These are phyloP conservation scores for Populus tomentosa DNA, from an alignment of 441 rosid genomes.

Conservation along the genomic window DNA sequence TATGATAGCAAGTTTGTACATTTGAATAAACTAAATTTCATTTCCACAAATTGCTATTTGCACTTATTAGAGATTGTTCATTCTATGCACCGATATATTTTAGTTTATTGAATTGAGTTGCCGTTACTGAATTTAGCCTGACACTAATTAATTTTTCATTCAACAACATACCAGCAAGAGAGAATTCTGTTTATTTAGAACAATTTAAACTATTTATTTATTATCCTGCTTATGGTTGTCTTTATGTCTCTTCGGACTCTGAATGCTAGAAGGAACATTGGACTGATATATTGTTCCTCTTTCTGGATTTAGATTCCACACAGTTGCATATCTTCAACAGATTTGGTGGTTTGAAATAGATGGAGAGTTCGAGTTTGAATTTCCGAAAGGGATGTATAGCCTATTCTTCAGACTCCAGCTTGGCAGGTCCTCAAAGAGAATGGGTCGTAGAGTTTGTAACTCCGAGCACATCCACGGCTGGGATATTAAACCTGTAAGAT, in stretches of 20 bases:
- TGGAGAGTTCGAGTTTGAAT: slow-evolving; percentile 64
- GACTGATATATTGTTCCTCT: neutral
- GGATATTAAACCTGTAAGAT: slow-evolving; percentile 66
- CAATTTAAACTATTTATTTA: no score
- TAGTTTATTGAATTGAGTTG: neutral
- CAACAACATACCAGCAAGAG: neutral
- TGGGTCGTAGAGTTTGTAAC: slow-evolving; percentile 30
- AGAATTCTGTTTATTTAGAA: neutral
- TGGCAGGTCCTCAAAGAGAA: neutral
- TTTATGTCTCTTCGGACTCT: neutral
- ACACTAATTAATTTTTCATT: neutral
- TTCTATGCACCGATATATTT: neutral
- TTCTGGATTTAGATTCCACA: slow-evolving; percentile 40
- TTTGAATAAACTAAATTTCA: neutral
- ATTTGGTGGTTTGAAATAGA: slow-evolving; percentile 87
- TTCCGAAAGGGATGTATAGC: slow-evolving; percentile 62
- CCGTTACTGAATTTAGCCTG: neutral
- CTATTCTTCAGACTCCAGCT: slow-evolving; percentile 69
- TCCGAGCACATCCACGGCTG: slow-evolving; percentile 67
- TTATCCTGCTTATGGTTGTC: neutral
- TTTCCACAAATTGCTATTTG: neutral
- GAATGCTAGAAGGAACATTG: neutral
- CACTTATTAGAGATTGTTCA: neutral
- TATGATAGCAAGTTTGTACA: no score
- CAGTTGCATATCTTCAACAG: slow-evolving; percentile 74